Evolutionary conservation across 768 basidiomycete species (phyloP), one percentile per base, ranked within the genome.

Genomic region (Auricularia sp.): DNA sequence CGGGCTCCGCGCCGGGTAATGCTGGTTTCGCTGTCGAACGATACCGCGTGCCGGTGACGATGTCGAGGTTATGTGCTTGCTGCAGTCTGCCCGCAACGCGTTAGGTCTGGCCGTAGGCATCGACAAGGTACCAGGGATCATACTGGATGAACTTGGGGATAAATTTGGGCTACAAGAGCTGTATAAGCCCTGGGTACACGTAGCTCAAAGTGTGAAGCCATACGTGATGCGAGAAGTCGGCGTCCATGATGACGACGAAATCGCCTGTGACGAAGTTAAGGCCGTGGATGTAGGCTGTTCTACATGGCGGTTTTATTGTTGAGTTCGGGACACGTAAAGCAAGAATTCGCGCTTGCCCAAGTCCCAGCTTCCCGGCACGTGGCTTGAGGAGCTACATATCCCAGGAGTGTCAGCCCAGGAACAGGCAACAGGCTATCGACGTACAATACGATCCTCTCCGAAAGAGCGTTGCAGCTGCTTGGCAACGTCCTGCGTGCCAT

Each of bases 201-300:
- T 3, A 29, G 2, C 29, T 29, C 29, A 29, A 2, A 1, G 39
- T 39, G 21, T 65, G 58, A 18, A 29, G 76, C 88, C 29, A 56
- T 76, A 93, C 93, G 69, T 96, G 93, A 71, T 96, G 93, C 4
- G 92, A 94, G 75, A 96, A 94, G 77, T 96, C 93, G 61, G 93
- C 93, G 70, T 96, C 93, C 93, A 96, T 96, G 73, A 96, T 95
- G 71, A 95, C 91, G 23, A 94, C 91, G 76, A 94, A 96, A 75
- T 92, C 91, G 8, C 93, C 93, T 0, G 87, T 87, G 69, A 88
- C 89, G 74, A 90, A 95, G 69, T 91, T 87, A 60, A 96, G 79
- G 12, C 93, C 93, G 71, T 96, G 90, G 43, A 95, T 90, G 72
- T 96, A 96, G 39, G 93, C 93, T 23, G 93, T 94, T 64, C 91